phyloP scores from a whole-genome alignment of 495 filamentous ascomycete genomes.

The Neurospora terricola region DNA sequence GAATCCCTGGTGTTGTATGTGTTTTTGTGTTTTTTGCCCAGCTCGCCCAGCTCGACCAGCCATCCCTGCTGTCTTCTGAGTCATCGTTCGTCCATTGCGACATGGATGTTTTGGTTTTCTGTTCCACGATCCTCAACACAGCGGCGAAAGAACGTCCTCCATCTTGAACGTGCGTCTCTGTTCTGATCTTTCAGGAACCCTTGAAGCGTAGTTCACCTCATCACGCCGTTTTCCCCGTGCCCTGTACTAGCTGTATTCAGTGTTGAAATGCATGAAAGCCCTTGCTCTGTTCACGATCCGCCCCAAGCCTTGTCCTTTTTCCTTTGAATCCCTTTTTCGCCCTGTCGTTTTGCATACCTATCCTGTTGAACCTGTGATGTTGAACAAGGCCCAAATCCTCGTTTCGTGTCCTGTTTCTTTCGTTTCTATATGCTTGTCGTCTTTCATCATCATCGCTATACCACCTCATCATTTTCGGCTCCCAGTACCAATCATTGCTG shows the following conservation, averaged over 20 bases:
- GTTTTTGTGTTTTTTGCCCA: conserved; percentile 1
- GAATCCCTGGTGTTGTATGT: conserved; percentile 28
- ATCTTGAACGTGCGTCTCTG: neutral
- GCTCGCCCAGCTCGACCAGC: neutral
- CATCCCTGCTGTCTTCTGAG: neutral
- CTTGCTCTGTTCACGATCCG: neutral
- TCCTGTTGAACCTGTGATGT: neutral
- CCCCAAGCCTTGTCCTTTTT: neutral
- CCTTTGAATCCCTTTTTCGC: neutral
- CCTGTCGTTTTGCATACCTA: neutral
- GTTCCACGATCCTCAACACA: neutral
- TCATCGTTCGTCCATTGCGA: neutral
- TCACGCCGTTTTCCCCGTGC: neutral
- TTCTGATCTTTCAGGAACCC: neutral
- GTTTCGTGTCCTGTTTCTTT: neutral
- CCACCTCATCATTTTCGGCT: neutral
- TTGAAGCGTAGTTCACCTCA: neutral
- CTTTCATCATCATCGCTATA: neutral
- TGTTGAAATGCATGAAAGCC: neutral
- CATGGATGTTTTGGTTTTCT: neutral
- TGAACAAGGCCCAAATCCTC: neutral
- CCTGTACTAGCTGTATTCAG: neutral
- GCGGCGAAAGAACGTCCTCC: neutral
- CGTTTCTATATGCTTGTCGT: neutral
- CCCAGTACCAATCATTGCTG: neutral